phyloP scores from a whole-genome alignment of 2,329 filamentous ascomycete species.

The Didymella segeticola region DNA sequence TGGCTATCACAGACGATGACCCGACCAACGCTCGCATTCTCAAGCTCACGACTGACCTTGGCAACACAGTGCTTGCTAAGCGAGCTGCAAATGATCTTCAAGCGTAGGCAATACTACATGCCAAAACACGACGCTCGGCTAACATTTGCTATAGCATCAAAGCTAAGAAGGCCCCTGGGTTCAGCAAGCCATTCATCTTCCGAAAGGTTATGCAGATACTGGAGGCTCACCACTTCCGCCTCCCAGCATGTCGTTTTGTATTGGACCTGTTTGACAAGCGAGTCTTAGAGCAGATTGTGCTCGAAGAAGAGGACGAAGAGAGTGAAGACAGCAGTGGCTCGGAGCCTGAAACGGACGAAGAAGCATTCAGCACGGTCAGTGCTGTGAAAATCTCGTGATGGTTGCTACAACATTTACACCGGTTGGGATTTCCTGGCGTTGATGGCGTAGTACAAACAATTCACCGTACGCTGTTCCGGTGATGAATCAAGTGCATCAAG shows the following conservation, averaged over 20 bases:
- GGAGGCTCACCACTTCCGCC: constrained; percentile 86
- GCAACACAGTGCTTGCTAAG: constrained; percentile 92
- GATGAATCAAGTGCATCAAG: constrained; percentile 15
- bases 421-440: constrained; percentile 20
- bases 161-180: constrained; percentile 74
- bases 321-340: constrained; percentile 46
- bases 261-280: constrained; percentile 94
- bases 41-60: constrained; percentile 83
- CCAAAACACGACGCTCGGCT: constrained; percentile 12
- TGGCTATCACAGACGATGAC: constrained; percentile 68
- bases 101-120: constrained; percentile 49
- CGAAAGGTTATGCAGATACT: constrained; percentile 83
- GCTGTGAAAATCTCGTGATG: constrained; percentile 23
- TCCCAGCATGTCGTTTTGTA: constrained; percentile 86
- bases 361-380: constrained; percentile 26
- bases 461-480: constrained; percentile 29
- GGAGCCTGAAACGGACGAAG: constrained; percentile 40
- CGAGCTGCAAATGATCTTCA: constrained; percentile 82
- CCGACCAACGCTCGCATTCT: constrained; percentile 75
- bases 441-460: constrained; percentile 26
- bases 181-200: constrained; percentile 80
- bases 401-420: constrained; percentile 1
- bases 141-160: constrained; percentile 66
- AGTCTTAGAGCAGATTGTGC: constrained; percentile 82
- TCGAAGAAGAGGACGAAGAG: constrained; percentile 68